Percentiles rank a stretch among this genome's conserved stretches.
phyloP scores from a whole-genome alignment of 306 rosid species.

The Corylus heterophylla region DNA sequence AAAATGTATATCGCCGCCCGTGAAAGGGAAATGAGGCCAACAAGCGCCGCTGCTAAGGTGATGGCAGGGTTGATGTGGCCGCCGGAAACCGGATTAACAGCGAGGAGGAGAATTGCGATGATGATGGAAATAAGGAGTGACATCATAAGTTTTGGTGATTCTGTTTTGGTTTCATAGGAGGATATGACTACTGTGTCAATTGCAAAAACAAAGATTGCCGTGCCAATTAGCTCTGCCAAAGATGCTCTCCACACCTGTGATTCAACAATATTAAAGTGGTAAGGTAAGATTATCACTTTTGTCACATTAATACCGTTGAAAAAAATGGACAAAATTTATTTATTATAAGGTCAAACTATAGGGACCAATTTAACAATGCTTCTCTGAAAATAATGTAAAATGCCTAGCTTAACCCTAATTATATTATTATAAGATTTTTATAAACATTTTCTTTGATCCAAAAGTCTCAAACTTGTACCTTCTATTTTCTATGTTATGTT shows the following conservation, averaged over 20 bases:
- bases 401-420: no score
- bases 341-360: no score
- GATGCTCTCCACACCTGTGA: conserved; percentile 46
- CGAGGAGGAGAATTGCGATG: conserved; percentile 29
- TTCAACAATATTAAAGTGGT: background rate
- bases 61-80: conserved; percentile 43
- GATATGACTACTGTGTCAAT: conserved; percentile 44
- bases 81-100: conserved; percentile 36
- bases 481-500: no score
- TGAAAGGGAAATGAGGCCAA: conserved; percentile 38
- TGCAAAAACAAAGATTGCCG: conserved; percentile 38
- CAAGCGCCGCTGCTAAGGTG: conserved; percentile 26
- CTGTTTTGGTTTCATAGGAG: conserved; percentile 30
- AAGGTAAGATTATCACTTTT: no score
- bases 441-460: no score
- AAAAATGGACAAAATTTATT: no score
- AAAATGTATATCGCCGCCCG: conserved; percentile 42
- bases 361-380: no score
- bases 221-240: conserved; percentile 37
- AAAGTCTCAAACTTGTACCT: no score
- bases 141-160: conserved; percentile 36
- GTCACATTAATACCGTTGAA: no score
- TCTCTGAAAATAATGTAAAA: no score
- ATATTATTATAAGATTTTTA: no score
- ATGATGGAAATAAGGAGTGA: conserved; percentile 29